Conservation (phyloP, 73 alveolate genomes). For the Durusdinium trenchii region DNA sequence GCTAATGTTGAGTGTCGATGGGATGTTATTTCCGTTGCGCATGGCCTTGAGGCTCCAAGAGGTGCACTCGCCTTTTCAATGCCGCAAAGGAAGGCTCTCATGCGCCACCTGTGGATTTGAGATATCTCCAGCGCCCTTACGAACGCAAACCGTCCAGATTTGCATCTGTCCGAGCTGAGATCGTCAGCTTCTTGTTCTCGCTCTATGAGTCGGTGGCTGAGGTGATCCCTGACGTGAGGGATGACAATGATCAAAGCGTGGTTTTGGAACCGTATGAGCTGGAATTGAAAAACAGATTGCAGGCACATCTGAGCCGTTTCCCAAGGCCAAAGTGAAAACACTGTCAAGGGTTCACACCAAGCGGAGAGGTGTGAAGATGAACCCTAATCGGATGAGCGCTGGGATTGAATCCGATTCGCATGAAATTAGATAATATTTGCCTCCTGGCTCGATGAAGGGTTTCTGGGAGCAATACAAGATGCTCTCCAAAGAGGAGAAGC, state of each 20-base stretch:
- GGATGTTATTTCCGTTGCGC: not conserved
- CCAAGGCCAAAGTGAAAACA: not conserved
- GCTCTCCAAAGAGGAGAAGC: not conserved
- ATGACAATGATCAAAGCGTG: not conserved
- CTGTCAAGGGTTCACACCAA: not conserved
- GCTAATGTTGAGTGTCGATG: not conserved
- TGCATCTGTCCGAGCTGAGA: not conserved
- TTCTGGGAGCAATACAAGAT: slow-evolving; percentile 18
- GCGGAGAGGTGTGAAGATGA: not conserved
- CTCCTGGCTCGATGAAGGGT: not conserved
- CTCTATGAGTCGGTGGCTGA: not conserved
- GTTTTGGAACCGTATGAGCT: not conserved
- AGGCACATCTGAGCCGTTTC: not conserved
- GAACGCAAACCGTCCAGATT: too few species aligned
- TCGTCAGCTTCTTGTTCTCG: not conserved
- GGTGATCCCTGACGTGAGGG: not conserved
- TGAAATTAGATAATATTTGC: not conserved
- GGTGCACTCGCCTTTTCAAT: not conserved
- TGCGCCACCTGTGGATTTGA: not conserved
- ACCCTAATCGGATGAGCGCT: not conserved
- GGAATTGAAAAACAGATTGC: not conserved
- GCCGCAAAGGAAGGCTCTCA: not conserved
- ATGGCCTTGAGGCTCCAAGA: not conserved
- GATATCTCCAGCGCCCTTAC: not conserved
- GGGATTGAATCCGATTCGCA: not conserved